A percentile compares a stretch with the other conserved stretches of the same genome.
Evolutionary conservation across 208 protist genomes (phyloP).

Genomic region (Crithidia brevicula): DNA sequence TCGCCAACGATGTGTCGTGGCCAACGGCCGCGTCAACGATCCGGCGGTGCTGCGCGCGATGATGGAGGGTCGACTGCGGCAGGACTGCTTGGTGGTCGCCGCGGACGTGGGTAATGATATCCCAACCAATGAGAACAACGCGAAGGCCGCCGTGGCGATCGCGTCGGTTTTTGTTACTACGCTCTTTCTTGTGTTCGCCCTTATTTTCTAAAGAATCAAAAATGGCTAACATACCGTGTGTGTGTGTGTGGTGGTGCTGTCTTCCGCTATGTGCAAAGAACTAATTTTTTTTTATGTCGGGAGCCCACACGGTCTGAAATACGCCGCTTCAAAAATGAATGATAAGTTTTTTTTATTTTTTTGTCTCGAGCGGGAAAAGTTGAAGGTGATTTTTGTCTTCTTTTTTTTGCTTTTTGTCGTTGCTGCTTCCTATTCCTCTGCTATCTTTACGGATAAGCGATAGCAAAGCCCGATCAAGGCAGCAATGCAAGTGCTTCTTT

Average conservation of each 20-base stretch:
- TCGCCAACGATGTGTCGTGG: slow-evolving; percentile 15
- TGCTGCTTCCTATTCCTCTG: neutral
- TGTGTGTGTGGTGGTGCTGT: too few relatives aligned
- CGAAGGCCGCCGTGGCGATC: slow-evolving; percentile 9
- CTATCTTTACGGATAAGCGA: neutral
- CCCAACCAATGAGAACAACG: slow-evolving; percentile 13
- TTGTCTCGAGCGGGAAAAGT: too few relatives aligned
- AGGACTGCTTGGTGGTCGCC: slow-evolving; percentile 24
- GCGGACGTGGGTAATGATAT: slow-evolving; percentile 33
- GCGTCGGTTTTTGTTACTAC: slow-evolving; percentile 12
- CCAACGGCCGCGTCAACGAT: slow-evolving; percentile 12
- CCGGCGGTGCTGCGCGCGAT: slow-evolving; percentile 19
- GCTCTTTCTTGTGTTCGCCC: slow-evolving; percentile 10
- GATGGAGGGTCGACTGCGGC: slow-evolving; percentile 18
- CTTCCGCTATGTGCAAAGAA: too few relatives aligned
- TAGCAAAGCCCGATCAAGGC: too few relatives aligned
- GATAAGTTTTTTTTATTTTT: too few relatives aligned
- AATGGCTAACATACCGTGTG: too few relatives aligned
- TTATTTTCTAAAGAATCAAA: slow-evolving; percentile 1
- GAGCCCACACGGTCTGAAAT: too few relatives aligned
- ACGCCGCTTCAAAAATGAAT: too few relatives aligned
- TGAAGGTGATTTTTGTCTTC: neutral
- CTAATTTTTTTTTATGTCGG: too few relatives aligned
- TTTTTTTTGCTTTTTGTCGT: neutral
- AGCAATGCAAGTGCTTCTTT: too few relatives aligned